phyloP scores from a whole-genome alignment of 345 rosid genomes.

The Murraya koenigii region DNA sequence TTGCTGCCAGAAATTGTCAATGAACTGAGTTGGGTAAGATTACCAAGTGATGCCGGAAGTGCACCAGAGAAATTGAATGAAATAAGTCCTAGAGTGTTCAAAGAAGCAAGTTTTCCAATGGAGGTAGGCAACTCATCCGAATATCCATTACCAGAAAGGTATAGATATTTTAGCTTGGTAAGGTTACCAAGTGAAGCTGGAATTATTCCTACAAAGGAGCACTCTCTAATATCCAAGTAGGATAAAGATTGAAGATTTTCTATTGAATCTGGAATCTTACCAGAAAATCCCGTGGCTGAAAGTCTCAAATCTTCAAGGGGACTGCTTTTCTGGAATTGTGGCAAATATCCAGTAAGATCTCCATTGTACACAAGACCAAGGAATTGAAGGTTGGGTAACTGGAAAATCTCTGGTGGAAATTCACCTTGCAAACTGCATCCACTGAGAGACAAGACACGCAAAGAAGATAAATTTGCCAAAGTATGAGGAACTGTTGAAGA shows the following conservation, averaged over 20 bases:
- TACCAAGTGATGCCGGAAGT: too few species aligned
- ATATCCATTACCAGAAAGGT: neutral
- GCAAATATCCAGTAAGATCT: neutral
- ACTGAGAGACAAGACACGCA: neutral
- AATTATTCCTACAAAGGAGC: neutral
- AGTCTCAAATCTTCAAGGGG: neutral
- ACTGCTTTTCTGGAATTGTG: neutral
- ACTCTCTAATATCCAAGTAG: neutral
- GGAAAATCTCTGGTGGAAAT: neutral
- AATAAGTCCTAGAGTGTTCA: too few species aligned
- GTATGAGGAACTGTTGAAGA: neutral
- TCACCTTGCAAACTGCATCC: neutral
- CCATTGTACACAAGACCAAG: rapidly evolving
- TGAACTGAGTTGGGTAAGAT: neutral
- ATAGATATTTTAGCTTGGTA: neutral
- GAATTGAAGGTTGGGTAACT: neutral
- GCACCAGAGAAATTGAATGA: neutral
- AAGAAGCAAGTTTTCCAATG: neutral
- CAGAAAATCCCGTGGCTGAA: neutral
- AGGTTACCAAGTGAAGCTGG: neutral
- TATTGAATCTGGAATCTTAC: neutral
- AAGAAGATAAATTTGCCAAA: neutral
- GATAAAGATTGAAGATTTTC: neutral
- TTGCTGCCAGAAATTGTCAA: too few species aligned
- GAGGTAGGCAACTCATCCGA: neutral